Evolutionary conservation across 345 rosid species (phyloP).

Genomic region (Pistacia integerrima): DNA sequence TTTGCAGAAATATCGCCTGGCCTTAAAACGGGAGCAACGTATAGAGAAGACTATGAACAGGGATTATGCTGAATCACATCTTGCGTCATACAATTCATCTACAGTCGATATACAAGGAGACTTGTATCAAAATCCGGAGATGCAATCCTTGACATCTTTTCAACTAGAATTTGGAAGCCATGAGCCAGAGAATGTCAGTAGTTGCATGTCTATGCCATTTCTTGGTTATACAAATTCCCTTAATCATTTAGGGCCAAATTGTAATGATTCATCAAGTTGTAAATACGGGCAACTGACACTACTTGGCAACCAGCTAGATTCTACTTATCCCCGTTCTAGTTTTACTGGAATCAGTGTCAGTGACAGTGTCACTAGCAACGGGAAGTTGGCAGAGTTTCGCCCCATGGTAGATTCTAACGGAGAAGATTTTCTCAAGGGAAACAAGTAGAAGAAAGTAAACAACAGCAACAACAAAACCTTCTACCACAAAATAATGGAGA

Average conservation of each 20-base stretch:
- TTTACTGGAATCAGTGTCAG: constrained; percentile 1
- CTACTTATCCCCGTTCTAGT: neutral
- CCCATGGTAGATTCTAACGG: constrained; percentile 14
- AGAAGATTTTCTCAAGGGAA: constrained; percentile 5
- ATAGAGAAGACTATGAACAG: constrained; percentile 9
- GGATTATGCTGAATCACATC: neutral
- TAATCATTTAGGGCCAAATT: constrained; percentile 1
- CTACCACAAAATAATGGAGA: constrained; percentile 11
- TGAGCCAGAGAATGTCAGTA: constrained; percentile 11
- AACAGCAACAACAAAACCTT: neutral
- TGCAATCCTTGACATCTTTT: neutral
- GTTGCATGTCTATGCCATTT: constrained; percentile 9
- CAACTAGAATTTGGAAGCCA: constrained; percentile 17
- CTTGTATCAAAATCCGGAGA: neutral
- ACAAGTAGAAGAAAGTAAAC: neutral
- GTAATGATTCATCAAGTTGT: neutral
- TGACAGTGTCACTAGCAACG: neutral
- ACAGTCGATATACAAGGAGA: constrained; percentile 16
- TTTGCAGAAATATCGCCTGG: constrained; percentile 43
- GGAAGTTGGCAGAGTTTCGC: neutral
- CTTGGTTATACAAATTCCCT: constrained; percentile 12
- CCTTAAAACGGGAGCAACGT: constrained; percentile 33
- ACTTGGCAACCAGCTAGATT: constrained; percentile 9
- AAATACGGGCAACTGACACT: neutral
- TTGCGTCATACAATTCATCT: constrained; percentile 1